Conservation (phyloP, 169 alveolate species). For the Plasmodium fragile region DNA sequence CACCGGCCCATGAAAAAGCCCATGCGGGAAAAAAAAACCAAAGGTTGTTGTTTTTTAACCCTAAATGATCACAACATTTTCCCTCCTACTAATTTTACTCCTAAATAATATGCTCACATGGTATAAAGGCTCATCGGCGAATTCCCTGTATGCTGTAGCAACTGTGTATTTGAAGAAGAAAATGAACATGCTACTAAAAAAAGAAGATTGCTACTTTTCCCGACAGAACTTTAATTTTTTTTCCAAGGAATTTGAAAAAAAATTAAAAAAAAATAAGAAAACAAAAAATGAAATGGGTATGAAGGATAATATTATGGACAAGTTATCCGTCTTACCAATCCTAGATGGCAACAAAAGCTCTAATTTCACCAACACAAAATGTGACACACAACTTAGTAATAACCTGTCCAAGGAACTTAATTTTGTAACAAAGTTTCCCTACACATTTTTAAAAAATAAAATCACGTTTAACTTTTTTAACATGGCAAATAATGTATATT, state of each 20-base stretch:
- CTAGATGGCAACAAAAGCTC: neutral
- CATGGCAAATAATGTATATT: slow-evolving; percentile 24
- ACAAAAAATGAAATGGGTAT: neutral
- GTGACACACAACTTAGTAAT: slow-evolving; percentile 25
- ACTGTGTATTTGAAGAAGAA: neutral
- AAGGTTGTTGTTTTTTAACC: neutral
- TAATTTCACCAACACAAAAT: slow-evolving; percentile 9
- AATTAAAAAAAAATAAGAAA: slow-evolving; percentile 28
- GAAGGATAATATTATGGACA: slow-evolving; percentile 10
- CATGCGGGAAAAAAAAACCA: neutral
- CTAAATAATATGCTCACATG: slow-evolving; percentile 20
- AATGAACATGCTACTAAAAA: slow-evolving; percentile 36
- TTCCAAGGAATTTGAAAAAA: slow-evolving; percentile 29
- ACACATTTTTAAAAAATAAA: slow-evolving; percentile 19
- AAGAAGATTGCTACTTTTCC: slow-evolving; percentile 42
- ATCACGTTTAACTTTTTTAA: slow-evolving; percentile 38
- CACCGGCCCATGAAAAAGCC: neutral
- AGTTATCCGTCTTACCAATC: neutral
- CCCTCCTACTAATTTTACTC: neutral
- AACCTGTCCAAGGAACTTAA: slow-evolving; percentile 13
- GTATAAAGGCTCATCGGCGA: neutral
- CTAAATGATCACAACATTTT: neutral
- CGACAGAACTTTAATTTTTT: slow-evolving; percentile 36
- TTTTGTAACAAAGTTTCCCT: neutral
- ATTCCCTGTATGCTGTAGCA: neutral